Percentiles rank a stretch among this genome's conserved stretches.
Evolutionary conservation across 257 asterid genomes (phyloP).

Genomic region (Nemophila menziesii): DNA sequence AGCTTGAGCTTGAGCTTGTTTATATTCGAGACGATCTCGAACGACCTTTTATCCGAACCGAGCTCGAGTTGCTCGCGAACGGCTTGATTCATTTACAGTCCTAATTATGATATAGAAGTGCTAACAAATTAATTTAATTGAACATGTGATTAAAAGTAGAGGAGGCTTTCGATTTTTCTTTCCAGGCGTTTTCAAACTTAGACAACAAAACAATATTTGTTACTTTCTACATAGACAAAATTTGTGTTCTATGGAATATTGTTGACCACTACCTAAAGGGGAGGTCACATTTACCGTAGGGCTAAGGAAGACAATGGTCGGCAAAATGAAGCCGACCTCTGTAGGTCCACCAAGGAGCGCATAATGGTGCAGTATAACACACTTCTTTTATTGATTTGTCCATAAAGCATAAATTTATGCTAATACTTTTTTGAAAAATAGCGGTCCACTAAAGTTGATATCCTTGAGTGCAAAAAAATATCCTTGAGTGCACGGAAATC

Average conservation of each 20-base stretch:
- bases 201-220: background rate
- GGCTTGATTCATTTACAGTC: too few relatives aligned
- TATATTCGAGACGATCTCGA: too few relatives aligned
- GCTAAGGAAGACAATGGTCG: constrained; percentile 19
- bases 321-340: constrained; percentile 23
- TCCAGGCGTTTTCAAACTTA: background rate
- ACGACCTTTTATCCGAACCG: too few relatives aligned
- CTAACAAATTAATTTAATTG: too few relatives aligned
- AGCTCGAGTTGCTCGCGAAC: too few relatives aligned
- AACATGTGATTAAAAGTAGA: background rate
- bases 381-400: background rate
- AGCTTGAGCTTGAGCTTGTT: too few relatives aligned
- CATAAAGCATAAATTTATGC: background rate
- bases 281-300: constrained; percentile 9
- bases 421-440: too few relatives aligned
- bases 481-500: background rate
- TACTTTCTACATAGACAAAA: constrained; percentile 5
- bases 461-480: background rate
- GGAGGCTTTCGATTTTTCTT: background rate
- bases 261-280: constrained; percentile 12
- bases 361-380: constrained; percentile 13
- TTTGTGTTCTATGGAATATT: constrained; percentile 8
- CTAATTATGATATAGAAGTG: too few relatives aligned
- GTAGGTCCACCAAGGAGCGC: constrained; percentile 33
- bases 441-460: background rate